phyloP scores from a whole-genome alignment of 176 grass and related monocot genomes.

The Cenchrus americanus region DNA sequence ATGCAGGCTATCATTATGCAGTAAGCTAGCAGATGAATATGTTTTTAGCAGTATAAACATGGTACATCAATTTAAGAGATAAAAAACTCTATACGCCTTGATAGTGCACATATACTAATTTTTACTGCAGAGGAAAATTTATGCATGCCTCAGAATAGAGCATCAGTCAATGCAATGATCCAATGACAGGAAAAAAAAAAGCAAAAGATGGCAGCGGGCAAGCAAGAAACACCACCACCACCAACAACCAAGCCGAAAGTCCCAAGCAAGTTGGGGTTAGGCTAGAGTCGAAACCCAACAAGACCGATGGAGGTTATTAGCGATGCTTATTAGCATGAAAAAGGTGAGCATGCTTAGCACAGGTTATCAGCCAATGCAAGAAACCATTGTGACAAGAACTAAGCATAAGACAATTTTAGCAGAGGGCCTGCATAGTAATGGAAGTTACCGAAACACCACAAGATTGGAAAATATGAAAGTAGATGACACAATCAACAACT shows the following conservation, averaged over 20 bases:
- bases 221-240: background rate
- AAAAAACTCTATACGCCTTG: background rate
- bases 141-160: background rate
- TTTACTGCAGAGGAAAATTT: background rate
- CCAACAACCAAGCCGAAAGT: too few species aligned
- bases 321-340: too few species aligned
- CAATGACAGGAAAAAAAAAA: background rate
- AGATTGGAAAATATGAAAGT: constrained; percentile 9
- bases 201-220: background rate
- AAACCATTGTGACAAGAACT: constrained; percentile 25
- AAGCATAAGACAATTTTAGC: background rate
- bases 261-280: too few species aligned
- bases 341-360: too few species aligned
- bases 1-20: background rate
- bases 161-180: background rate
- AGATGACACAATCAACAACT: constrained; percentile 1
- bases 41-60: background rate
- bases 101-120: background rate
- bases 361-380: background rate
- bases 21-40: constrained; percentile 3
- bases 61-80: background rate
- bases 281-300: too few species aligned
- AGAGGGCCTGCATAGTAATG: constrained; percentile 16
- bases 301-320: too few species aligned
- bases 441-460: background rate